Evolutionary conservation across 2,329 filamentous ascomycete species (phyloP).

Genomic region (Nemania diffusa): DNA sequence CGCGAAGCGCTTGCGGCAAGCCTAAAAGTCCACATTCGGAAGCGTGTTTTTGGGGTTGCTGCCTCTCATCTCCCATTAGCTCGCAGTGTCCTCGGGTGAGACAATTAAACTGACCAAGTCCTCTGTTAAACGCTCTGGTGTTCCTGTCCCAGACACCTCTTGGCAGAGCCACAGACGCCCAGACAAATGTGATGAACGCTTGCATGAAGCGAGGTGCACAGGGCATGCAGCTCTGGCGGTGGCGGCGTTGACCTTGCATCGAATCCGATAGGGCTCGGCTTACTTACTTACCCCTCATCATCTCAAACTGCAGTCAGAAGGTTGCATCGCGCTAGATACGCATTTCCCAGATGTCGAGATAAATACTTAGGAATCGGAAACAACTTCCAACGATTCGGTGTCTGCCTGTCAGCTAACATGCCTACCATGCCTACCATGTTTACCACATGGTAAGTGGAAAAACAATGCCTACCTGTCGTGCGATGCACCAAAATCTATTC

Average conservation of each 20-base stretch:
- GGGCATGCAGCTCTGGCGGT: slow-evolving; percentile 24
- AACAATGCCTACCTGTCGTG: slow-evolving; percentile 6
- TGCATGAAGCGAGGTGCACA: slow-evolving; percentile 30
- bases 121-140: slow-evolving; percentile 36
- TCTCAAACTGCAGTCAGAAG: slow-evolving; percentile 18
- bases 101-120: slow-evolving; percentile 38
- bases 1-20: slow-evolving; percentile 46
- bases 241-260: slow-evolving; percentile 27
- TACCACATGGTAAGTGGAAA: slow-evolving; percentile 31
- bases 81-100: slow-evolving; percentile 35
- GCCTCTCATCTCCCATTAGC: slow-evolving; percentile 44
- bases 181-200: slow-evolving; percentile 27
- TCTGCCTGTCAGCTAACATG: slow-evolving; percentile 10
- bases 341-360: slow-evolving; percentile 4
- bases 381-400: slow-evolving; percentile 1
- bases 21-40: slow-evolving; percentile 35
- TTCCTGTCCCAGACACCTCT: slow-evolving; percentile 39
- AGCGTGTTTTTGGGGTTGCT: slow-evolving; percentile 40
- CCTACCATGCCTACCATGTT: slow-evolving; percentile 1
- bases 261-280: slow-evolving; percentile 27
- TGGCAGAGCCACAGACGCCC: slow-evolving; percentile 19
- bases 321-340: slow-evolving; percentile 22
- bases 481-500: not conserved
- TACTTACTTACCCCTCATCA: slow-evolving; percentile 21
- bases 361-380: not conserved